phyloP scores from a whole-genome alignment of 345 rosid species.

The Citrus trifoliata region DNA sequence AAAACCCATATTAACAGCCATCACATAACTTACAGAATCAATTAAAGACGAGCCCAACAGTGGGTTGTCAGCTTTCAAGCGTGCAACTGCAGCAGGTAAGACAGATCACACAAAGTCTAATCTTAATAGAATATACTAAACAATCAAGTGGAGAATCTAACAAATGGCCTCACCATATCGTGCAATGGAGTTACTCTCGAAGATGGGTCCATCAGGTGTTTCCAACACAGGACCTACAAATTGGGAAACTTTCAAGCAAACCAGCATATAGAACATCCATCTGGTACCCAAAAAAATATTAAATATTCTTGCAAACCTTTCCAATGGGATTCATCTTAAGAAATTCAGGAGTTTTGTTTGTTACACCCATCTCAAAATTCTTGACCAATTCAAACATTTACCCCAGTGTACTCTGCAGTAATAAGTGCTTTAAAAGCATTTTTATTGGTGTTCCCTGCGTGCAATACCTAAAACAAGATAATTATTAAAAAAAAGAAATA shows the following conservation, averaged over 20 bases:
- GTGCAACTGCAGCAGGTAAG: slow-evolving; percentile 49
- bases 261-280: neutral
- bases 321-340: slow-evolving; percentile 90
- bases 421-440: slow-evolving; percentile 70
- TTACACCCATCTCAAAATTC: slow-evolving; percentile 73
- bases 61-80: slow-evolving; percentile 62
- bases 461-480: slow-evolving; percentile 47
- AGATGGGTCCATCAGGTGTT: slow-evolving; percentile 84
- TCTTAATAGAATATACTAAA: neutral
- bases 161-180: slow-evolving; percentile 59
- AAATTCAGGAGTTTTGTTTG: slow-evolving; percentile 79
- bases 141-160: neutral
- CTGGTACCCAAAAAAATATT: neutral
- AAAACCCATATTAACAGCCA: slow-evolving; percentile 4
- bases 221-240: slow-evolving; percentile 88
- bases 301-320: slow-evolving; percentile 43
- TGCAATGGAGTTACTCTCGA: slow-evolving; percentile 97
- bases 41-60: slow-evolving; percentile 64
- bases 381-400: slow-evolving; percentile 52
- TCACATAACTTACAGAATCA: slow-evolving; percentile 50
- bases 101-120: neutral
- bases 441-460: slow-evolving; percentile 62
- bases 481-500: neutral
- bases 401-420: slow-evolving; percentile 76
- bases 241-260: neutral